A percentile compares a stretch with the other conserved stretches of the same genome.
phyloP scores from a whole-genome alignment of 495 filamentous ascomycete genomes.

The Xylaria cubensis region DNA sequence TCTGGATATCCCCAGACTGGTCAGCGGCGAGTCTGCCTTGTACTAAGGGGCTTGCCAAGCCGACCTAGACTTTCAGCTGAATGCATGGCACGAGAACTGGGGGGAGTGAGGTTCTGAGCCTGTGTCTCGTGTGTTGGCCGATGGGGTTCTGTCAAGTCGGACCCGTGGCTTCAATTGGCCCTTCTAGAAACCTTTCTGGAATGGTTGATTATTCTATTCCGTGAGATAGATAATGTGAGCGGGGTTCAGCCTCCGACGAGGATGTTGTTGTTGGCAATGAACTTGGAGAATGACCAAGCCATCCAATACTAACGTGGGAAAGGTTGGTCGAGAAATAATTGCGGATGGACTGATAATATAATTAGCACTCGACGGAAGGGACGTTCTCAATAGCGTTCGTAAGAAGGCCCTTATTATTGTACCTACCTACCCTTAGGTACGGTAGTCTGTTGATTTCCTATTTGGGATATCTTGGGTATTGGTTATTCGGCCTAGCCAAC shows the following conservation, averaged over 20 bases:
- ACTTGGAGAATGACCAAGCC: not conserved
- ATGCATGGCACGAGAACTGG: constrained; percentile 9
- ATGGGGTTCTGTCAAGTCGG: not conserved
- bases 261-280: not conserved
- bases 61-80: constrained; percentile 24
- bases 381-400: not conserved
- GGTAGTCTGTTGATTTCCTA: not conserved
- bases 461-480: not conserved
- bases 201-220: not conserved
- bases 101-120: not conserved
- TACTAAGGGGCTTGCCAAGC: not conserved
- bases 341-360: not conserved
- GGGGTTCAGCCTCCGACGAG: not conserved
- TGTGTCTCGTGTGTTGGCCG: not conserved
- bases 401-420: not conserved
- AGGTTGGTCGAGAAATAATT: not conserved
- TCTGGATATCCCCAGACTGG: not conserved
- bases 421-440: not conserved
- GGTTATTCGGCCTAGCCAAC: not conserved
- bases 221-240: not conserved
- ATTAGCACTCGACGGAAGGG: not conserved
- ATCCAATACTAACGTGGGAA: not conserved
- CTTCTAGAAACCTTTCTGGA: not conserved
- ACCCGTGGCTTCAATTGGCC: not conserved
- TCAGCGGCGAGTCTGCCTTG: constrained; percentile 5